Evolutionary conservation across 495 filamentous ascomycete species (phyloP).

Genomic region (Penicillium alfredii): DNA sequence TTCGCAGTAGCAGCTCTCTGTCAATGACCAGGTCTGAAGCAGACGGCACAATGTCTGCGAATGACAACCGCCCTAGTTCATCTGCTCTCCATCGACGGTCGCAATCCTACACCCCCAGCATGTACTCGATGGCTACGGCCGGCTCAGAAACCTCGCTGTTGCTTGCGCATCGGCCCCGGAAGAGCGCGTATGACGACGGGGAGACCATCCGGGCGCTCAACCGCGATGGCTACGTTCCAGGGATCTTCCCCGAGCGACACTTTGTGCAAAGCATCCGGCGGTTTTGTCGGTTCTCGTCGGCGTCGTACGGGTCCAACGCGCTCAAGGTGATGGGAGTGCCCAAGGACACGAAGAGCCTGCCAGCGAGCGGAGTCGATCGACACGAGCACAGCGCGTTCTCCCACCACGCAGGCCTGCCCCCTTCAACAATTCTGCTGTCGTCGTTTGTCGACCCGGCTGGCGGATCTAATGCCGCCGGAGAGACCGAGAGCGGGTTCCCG

Average conservation of each 20-base stretch:
- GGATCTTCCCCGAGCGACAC: conserved; percentile 61
- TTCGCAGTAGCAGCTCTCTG: conserved; percentile 43
- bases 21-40: conserved; percentile 45
- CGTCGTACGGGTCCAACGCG: conserved; percentile 68
- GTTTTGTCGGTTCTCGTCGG: conserved; percentile 73
- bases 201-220: conserved; percentile 51
- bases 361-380: conserved; percentile 38
- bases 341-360: conserved; percentile 38
- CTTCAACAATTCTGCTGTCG: conserved; percentile 64
- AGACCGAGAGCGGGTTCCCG: conserved; percentile 67
- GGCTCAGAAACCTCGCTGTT: conserved; percentile 61
- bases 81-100: conserved; percentile 27
- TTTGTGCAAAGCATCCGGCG: conserved; percentile 66
- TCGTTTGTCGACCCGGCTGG: conserved; percentile 73
- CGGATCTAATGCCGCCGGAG: conserved; percentile 63
- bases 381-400: conserved; percentile 68
- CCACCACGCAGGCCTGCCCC: conserved; percentile 60
- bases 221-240: conserved; percentile 50
- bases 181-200: conserved; percentile 51
- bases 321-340: conserved; percentile 64
- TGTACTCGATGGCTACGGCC: conserved; percentile 63
- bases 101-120: conserved; percentile 49
- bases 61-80: conserved; percentile 28
- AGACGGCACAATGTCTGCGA: conserved; percentile 30
- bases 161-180: conserved; percentile 47